phyloP scores from a whole-genome alignment of 2,329 filamentous ascomycete genomes.

The Paramyrothecium sp. region DNA sequence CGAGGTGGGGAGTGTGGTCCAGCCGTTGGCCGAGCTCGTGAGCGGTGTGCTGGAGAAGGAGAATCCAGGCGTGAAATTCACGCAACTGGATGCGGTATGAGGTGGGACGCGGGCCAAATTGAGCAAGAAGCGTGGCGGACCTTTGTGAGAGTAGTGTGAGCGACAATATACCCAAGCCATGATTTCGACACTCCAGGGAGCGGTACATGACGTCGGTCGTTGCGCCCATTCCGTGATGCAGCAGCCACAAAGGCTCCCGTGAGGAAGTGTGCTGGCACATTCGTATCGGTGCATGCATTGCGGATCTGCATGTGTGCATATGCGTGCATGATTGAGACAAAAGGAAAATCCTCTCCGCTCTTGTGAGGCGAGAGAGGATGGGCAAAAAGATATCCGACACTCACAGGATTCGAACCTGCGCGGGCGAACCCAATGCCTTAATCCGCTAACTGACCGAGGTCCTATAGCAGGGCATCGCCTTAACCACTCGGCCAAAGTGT shows the following conservation, averaged over 20 bases:
- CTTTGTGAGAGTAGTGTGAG: background rate
- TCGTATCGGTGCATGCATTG: too few species aligned
- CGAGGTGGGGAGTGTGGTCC: conserved; percentile 17
- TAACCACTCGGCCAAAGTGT: background rate
- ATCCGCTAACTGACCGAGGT: background rate
- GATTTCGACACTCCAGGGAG: background rate
- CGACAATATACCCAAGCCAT: background rate
- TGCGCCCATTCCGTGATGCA: too few species aligned
- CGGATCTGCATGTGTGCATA: too few species aligned
- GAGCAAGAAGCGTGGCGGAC: background rate
- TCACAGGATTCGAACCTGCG: background rate
- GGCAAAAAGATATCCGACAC: background rate
- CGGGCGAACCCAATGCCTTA: background rate
- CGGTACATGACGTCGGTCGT: background rate
- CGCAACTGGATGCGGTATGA: conserved; percentile 12
- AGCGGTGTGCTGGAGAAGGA: conserved; percentile 24
- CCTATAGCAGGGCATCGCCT: background rate
- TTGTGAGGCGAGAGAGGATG: background rate
- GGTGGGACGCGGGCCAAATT: conserved; percentile 10
- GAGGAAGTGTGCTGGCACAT: too few species aligned
- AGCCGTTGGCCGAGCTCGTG: conserved; percentile 19
- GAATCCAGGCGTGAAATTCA: conserved; percentile 31
- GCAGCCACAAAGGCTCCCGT: too few species aligned
- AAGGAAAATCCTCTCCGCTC: too few species aligned
- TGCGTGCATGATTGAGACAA: too few species aligned